These are phyloP conservation scores for Sarocladiaceae sp. DNA, from an alignment of 2,329 filamentous ascomycete species.

Conservation along the genomic window DNA sequence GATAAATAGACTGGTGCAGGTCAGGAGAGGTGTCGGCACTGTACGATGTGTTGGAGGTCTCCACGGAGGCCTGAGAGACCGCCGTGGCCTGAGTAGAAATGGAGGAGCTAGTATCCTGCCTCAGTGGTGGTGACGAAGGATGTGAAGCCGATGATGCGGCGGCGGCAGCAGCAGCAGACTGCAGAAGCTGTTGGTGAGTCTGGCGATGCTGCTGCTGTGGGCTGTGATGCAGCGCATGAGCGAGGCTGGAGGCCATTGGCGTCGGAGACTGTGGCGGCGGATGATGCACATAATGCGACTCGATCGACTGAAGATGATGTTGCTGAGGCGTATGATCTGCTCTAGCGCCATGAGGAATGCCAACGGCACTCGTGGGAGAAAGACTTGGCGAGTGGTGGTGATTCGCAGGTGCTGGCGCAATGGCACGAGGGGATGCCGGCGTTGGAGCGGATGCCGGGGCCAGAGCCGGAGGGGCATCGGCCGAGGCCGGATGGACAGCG, in stretches of 20 bases:
- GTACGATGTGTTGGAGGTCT: conserved; percentile 47
- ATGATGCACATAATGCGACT: conserved; percentile 3
- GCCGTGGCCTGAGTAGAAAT: conserved; percentile 48
- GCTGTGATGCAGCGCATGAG: conserved; percentile 1
- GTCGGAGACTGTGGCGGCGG: not conserved
- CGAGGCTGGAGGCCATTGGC: not conserved
- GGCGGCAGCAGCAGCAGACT: conserved; percentile 12
- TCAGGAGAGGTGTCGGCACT: conserved; percentile 49
- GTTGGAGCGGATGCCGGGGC: conserved; percentile 1
- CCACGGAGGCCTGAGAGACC: conserved; percentile 36
- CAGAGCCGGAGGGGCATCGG: conserved; percentile 2
- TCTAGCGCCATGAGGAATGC: not conserved
- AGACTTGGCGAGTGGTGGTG: conserved; percentile 1
- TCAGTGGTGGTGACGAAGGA: conserved; percentile 26
- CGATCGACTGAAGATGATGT: conserved; percentile 1
- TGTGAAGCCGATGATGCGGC: conserved; percentile 15
- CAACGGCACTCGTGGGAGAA: not conserved
- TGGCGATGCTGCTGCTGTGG: conserved; percentile 11
- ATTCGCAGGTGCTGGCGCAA: not conserved
- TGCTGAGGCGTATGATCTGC: not conserved
- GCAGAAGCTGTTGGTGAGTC: conserved; percentile 13
- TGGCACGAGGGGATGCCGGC: conserved; percentile 7
- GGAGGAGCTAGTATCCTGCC: conserved; percentile 50
- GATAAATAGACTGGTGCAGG: conserved; percentile 49
- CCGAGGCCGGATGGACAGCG: conserved; percentile 3